These are phyloP conservation scores for Pterocarpus macrocarpus DNA, from an alignment of 306 rosid genomes.

Conservation along the genomic window DNA sequence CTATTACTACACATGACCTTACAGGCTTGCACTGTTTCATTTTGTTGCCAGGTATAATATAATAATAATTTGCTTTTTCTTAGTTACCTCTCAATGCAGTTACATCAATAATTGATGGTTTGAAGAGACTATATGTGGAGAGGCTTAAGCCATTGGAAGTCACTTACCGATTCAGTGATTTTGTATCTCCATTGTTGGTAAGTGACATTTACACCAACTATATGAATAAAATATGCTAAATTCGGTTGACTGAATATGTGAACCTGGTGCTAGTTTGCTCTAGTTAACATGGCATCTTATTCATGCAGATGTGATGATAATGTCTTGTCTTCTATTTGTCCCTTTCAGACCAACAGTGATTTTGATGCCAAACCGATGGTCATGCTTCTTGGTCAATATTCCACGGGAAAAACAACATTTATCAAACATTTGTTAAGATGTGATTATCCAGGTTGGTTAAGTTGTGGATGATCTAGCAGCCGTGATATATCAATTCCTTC, in stretches of 20 bases:
- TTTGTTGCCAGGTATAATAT: conserved; percentile 19
- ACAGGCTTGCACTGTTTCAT: conserved; percentile 3
- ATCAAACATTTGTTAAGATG: conserved; percentile 84
- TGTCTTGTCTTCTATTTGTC: conserved; percentile 31
- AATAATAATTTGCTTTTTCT: conserved; percentile 32
- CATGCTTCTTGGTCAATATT: conserved; percentile 97
- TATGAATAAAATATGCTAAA: conserved; percentile 28
- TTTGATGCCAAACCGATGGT: conserved; percentile 99
- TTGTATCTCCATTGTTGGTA: conserved; percentile 80
- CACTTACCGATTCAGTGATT: conserved; percentile 88
- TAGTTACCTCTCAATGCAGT: conserved; percentile 77
- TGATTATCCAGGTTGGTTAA: conserved; percentile 85
- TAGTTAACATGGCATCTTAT: conserved; percentile 7
- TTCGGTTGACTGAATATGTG: conserved; percentile 12
- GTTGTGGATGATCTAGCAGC: conserved; percentile 32
- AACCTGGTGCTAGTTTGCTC: background rate
- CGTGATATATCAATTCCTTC: conserved; percentile 33
- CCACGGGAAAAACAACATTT: conserved; percentile 97
- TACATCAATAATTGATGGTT: conserved; percentile 88
- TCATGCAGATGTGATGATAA: conserved; percentile 23
- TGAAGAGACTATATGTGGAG: conserved; percentile 82
- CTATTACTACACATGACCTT: background rate
- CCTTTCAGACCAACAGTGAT: conserved; percentile 75
- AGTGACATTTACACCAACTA: conserved; percentile 44
- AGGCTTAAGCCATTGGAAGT: conserved; percentile 89